phyloP scores from a whole-genome alignment of 1,139 yeast genomes.

The Nakaseomyces delphensis region DNA sequence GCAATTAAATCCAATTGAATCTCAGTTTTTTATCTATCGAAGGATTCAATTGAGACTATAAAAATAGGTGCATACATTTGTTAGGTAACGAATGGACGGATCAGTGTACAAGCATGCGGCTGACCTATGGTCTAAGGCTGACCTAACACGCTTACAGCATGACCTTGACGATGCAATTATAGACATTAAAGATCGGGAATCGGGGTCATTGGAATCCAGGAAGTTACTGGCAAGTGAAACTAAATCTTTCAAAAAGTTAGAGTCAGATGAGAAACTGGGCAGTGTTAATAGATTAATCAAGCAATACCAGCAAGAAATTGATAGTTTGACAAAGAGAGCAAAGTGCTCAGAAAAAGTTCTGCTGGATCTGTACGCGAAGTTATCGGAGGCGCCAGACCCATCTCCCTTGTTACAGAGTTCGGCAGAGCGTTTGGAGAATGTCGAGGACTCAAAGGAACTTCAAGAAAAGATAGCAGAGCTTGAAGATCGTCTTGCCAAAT shows the following conservation, averaged over 20 bases:
- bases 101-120: slow-evolving; percentile 53
- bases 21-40: too few species aligned
- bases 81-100: slow-evolving; percentile 24
- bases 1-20: too few species aligned
- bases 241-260: slow-evolving; percentile 67
- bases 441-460: slow-evolving; percentile 46
- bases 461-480: slow-evolving; percentile 47
- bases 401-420: slow-evolving; percentile 68
- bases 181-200: slow-evolving; percentile 63
- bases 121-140: slow-evolving; percentile 68
- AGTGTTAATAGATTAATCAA: slow-evolving; percentile 63
- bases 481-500: slow-evolving; percentile 52
- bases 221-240: slow-evolving; percentile 74
- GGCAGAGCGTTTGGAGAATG: slow-evolving; percentile 54
- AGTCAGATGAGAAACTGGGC: slow-evolving; percentile 53
- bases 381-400: slow-evolving; percentile 93
- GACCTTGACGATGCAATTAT: slow-evolving; percentile 68
- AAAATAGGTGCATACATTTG: too few species aligned
- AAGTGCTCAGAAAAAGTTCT: slow-evolving; percentile 67
- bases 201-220: slow-evolving; percentile 55
- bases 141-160: slow-evolving; percentile 58
- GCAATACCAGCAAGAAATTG: slow-evolving; percentile 82
- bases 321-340: slow-evolving; percentile 66
- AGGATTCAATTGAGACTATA: too few species aligned
- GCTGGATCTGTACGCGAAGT: slow-evolving; percentile 60